Percentiles rank a stretch among this genome's conserved stretches.
phyloP scores from a whole-genome alignment of 805 yeast species.

The Vanderwaltozyma yarrowii region DNA sequence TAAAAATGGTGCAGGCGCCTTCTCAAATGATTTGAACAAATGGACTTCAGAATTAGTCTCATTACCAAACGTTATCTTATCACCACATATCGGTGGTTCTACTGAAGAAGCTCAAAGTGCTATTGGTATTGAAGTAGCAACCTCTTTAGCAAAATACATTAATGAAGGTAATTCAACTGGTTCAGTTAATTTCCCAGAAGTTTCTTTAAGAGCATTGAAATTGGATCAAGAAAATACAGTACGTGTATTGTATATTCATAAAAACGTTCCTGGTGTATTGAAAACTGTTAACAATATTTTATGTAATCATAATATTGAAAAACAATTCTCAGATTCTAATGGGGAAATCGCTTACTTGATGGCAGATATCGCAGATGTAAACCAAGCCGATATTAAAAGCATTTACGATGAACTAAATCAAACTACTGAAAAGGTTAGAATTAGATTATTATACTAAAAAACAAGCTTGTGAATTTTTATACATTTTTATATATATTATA shows the following conservation, averaged over 20 bases:
- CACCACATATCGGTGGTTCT: conserved; percentile 98
- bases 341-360: conserved; percentile 94
- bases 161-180: conserved; percentile 94
- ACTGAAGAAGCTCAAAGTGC: conserved; percentile 99
- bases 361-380: conserved; percentile 92
- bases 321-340: conserved; percentile 94
- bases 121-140: conserved; percentile 90
- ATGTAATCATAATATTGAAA: conserved; percentile 91
- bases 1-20: conserved; percentile 80
- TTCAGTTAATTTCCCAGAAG: conserved; percentile 99
- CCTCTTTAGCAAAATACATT: conserved; percentile 78
- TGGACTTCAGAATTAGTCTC: conserved; percentile 79
- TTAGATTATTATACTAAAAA: conserved; percentile 72
- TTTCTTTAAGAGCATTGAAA: conserved; percentile 75
- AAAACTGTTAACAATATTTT: conserved; percentile 93
- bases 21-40: conserved; percentile 59
- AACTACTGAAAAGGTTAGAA: conserved; percentile 83
- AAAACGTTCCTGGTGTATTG: conserved; percentile 97
- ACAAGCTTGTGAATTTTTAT: no score
- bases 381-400: conserved; percentile 68
- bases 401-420: conserved; percentile 77
- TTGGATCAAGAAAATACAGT: conserved; percentile 81
- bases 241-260: conserved; percentile 92
- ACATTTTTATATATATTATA: no score
- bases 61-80: conserved; percentile 78